Conservation (phyloP, 257 asterid genomes). For the Solanum sparsipilum region DNA sequence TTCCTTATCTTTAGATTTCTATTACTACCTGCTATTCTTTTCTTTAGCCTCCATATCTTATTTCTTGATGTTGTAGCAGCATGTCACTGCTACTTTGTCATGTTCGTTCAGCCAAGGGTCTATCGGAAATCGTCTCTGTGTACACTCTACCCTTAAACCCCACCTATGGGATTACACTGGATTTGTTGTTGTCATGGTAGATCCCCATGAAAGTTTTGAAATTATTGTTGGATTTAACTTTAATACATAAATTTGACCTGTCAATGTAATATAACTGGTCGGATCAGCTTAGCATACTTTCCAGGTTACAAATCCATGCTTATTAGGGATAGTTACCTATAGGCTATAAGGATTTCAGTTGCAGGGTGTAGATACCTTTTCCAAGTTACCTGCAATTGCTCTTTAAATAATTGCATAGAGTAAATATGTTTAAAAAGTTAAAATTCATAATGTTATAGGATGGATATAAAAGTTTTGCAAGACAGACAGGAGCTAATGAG, state of each 20-base stretch:
- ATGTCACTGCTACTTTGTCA: background rate
- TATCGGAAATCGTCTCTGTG: background rate
- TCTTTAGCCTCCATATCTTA: background rate
- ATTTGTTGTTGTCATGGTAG: background rate
- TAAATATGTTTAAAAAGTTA: background rate
- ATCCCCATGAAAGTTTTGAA: background rate
- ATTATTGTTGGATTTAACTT: background rate
- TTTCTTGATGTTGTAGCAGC: background rate
- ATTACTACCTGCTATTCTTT: background rate
- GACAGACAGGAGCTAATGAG: conserved; percentile 50
- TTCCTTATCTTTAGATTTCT: background rate
- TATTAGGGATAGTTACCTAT: background rate
- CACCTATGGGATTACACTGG: background rate
- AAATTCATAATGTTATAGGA: conserved; percentile 15
- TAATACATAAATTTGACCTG: background rate
- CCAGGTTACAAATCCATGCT: background rate
- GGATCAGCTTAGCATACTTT: background rate
- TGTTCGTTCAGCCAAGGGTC: background rate
- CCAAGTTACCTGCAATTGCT: background rate
- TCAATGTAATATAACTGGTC: background rate
- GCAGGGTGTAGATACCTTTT: background rate
- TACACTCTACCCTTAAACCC: background rate
- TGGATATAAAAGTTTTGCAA: conserved; percentile 19
- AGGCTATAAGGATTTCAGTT: background rate
- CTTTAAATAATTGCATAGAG: background rate